Base-by-base conservation (phyloP, 2,329 filamentous ascomycete species). In the Hirsutella minnesotensis region DNA sequence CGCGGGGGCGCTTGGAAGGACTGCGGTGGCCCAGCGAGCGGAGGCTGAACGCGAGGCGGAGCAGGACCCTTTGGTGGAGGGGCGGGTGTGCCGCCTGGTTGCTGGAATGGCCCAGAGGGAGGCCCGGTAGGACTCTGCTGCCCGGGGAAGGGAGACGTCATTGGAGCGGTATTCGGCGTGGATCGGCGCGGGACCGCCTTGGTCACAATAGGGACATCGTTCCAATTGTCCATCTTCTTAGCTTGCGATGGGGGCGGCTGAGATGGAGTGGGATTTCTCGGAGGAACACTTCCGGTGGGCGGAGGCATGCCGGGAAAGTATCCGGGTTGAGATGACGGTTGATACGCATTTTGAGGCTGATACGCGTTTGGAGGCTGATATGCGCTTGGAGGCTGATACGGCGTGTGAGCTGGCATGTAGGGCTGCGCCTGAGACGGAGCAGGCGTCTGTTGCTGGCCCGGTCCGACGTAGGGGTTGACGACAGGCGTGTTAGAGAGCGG, bases 181-280 rank as follows among this genome's bases (percentile, higher is more conserved):
- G 73, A 72, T 57, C 82, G 78, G 51, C 89, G 79, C 13, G 77
- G 74, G n/a, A 83, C 73, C 43, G 75, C 68, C 67, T 90, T 86
- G 38, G 77, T 73, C 38, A 96, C 84, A 54, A 95, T 75, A 1
- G 92, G 92, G 41, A 94, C 83, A 61, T 98, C 92, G 53, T 98
- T 98, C 92, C 92, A 98, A 53, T 85, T 83, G 22, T 81, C 77
- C 49, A 81, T 81, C 49, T 83, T 82, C 56, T 80, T 81, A 44
- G 77, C 69, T 55, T 78, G 79, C 9, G 85, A 77, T 16, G 86
- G 78, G 19, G 87, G 81, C 34, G 78, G 71, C 20, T 73, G 72
- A 12, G 85, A 82, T n/a, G 81, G 75, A 30, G 78, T 80, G 21
- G 76, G 72, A 47, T 77, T 79, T 48, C 83, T 77, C 41, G 50